Evolutionary conservation across 257 asterid species (phyloP).

Genomic region (Solanum clarkiae): DNA sequence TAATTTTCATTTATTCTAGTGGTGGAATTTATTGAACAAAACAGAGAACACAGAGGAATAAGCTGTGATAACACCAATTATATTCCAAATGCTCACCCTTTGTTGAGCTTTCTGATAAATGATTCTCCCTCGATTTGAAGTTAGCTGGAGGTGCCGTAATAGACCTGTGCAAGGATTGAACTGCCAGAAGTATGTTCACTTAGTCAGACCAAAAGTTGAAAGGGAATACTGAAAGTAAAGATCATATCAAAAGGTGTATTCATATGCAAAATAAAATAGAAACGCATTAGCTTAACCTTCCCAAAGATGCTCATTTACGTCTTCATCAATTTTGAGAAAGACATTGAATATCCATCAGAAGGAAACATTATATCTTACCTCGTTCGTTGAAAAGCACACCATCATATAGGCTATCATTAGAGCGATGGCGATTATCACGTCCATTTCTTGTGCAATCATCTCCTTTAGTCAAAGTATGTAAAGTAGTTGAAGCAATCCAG

Average conservation of each 20-base stretch:
- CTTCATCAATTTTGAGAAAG: background rate
- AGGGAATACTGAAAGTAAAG: background rate
- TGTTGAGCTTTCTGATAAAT: slow-evolving; percentile 16
- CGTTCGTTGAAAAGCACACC: slow-evolving; percentile 44
- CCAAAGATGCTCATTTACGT: background rate
- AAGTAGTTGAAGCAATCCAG: slow-evolving; percentile 86
- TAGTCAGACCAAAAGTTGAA: background rate
- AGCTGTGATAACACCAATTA: background rate
- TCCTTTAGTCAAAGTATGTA: slow-evolving; percentile 31
- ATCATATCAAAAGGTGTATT: background rate
- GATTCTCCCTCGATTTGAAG: slow-evolving; percentile 70
- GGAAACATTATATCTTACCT: slow-evolving; percentile 24
- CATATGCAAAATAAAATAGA: background rate
- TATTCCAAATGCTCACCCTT: background rate
- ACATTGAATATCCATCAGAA: background rate
- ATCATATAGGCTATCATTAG: slow-evolving; percentile 53
- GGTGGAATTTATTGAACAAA: background rate
- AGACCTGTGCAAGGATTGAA: slow-evolving; percentile 52
- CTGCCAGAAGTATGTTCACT: slow-evolving; percentile 10
- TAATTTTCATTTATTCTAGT: background rate
- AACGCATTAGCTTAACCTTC: background rate
- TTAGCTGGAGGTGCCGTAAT: slow-evolving; percentile 60
- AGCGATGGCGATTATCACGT: slow-evolving; percentile 43
- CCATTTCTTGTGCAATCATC: slow-evolving; percentile 77
- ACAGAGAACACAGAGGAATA: background rate